Evolutionary conservation across 2,329 filamentous ascomycete species (phyloP).

Genomic region (Phialocephala sp.): DNA sequence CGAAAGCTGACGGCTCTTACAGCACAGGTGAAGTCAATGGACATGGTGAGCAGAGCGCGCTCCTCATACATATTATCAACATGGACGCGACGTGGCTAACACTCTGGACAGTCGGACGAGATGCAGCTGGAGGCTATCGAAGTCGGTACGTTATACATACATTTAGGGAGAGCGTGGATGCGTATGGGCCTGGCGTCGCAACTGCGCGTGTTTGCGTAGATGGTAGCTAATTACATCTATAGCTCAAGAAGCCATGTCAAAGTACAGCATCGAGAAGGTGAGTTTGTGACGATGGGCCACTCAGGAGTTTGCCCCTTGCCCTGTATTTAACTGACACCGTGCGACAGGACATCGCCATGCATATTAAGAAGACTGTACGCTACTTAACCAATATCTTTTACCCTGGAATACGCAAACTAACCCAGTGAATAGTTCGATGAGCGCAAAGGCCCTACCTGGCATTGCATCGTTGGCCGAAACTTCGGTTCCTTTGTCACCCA

Average conservation of each 20-base stretch:
- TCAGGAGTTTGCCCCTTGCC: not conserved
- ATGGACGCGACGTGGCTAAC: conserved; percentile 27
- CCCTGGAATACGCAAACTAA: conserved; percentile 20
- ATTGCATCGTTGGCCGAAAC: conserved; percentile 98
- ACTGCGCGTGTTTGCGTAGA: not conserved
- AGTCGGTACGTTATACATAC: conserved; percentile 72
- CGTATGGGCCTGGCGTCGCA: not conserved
- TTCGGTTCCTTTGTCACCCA: conserved; percentile 99
- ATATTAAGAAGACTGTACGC: conserved; percentile 90
- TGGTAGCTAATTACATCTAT: conserved; percentile 38
- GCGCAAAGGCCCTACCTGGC: conserved; percentile 97
- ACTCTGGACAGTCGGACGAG: conserved; percentile 77
- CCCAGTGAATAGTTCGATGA: conserved; percentile 77
- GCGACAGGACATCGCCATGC: conserved; percentile 87
- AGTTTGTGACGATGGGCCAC: not conserved
- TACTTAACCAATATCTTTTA: not conserved
- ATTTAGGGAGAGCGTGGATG: not conserved
- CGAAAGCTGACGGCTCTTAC: conserved; percentile 26
- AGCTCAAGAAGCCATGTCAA: conserved; percentile 76
- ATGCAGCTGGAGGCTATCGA: conserved; percentile 97
- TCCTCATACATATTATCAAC: not conserved
- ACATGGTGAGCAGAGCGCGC: conserved; percentile 75
- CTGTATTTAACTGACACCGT: conserved; percentile 31
- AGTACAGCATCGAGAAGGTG: conserved; percentile 76
- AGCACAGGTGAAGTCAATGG: conserved; percentile 98